A percentile compares a stretch with the other conserved stretches of the same genome.
Conservation (phyloP, 2,329 filamentous ascomycete genomes). For the Colletotrichum sp. region DNA sequence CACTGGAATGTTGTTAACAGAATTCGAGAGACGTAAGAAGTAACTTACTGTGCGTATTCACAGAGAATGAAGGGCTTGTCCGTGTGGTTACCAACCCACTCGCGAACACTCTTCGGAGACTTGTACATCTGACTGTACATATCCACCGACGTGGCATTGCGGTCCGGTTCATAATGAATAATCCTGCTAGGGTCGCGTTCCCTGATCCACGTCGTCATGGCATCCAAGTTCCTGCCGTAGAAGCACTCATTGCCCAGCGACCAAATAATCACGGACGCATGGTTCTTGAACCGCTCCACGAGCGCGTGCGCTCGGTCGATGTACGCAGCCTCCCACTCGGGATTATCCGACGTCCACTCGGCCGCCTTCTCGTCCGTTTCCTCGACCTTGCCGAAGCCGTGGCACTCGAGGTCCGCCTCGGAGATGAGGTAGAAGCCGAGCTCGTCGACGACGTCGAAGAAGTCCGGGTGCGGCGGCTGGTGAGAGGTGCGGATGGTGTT, state of each 20-base stretch:
- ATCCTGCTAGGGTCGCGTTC: constrained; percentile 59
- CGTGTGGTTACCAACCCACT: constrained; percentile 40
- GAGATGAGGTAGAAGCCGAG: constrained; percentile 69
- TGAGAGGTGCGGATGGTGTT: constrained; percentile 74
- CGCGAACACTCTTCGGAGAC: constrained; percentile 46
- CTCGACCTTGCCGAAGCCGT: constrained; percentile 51
- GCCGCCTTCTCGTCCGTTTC: constrained; percentile 28
- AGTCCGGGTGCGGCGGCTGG: constrained; percentile 63
- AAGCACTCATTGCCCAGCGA: constrained; percentile 75
- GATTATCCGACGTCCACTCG: constrained; percentile 63
- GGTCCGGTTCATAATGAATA: constrained; percentile 71
- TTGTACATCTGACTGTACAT: constrained; percentile 72
- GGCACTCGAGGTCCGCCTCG: constrained; percentile 61
- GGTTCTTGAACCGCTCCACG: constrained; percentile 63
- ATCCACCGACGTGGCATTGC: constrained; percentile 62
- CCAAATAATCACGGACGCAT: constrained; percentile 73
- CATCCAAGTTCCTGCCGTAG: constrained; percentile 69
- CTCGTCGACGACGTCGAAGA: constrained; percentile 68
- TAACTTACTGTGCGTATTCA: constrained; percentile 49
- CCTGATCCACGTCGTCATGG: constrained; percentile 70
- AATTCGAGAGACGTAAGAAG: fast-evolving
- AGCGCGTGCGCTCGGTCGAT: constrained; percentile 70
- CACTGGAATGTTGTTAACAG: constrained; percentile 27
- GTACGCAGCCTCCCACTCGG: constrained; percentile 67
- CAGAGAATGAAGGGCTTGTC: constrained; percentile 63